These are phyloP conservation scores for Penicillium corylophilum DNA, from an alignment of 2,329 filamentous ascomycete genomes.

Conservation along the genomic window DNA sequence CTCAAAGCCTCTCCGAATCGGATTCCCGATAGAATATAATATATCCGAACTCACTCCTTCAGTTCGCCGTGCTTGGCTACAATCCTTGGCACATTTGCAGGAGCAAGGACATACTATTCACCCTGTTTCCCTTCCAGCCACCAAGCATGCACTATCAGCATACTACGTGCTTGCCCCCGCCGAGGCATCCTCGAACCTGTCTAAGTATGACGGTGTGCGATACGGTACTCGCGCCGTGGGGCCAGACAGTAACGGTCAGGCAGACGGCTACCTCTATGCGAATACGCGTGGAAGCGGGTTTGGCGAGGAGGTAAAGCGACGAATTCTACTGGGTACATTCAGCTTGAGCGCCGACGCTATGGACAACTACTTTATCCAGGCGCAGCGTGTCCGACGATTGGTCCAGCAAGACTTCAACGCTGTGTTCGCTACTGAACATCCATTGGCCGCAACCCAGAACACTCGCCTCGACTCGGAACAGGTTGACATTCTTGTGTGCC, in stretches of 20 bases:
- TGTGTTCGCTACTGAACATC: conserved; percentile 70
- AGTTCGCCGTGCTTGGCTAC: conserved; percentile 69
- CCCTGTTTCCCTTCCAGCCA: conserved; percentile 77
- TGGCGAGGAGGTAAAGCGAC: conserved; percentile 78
- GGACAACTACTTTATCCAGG: conserved; percentile 95
- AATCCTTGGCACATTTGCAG: conserved; percentile 60
- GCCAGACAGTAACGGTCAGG: conserved; percentile 54
- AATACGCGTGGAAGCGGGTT: conserved; percentile 72
- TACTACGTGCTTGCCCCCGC: conserved; percentile 96
- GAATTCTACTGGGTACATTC: conserved; percentile 87
- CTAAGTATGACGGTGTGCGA: conserved; percentile 95
- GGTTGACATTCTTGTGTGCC: conserved; percentile 84
- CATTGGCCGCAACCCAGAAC: conserved; percentile 47
- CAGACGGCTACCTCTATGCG: conserved; percentile 64
- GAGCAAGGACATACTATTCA: conserved; percentile 68
- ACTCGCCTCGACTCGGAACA: conserved; percentile 1
- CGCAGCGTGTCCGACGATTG: conserved; percentile 79
- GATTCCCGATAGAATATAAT: conserved; percentile 76
- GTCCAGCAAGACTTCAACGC: conserved; percentile 84
- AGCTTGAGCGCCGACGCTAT: conserved; percentile 86
- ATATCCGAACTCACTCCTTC: conserved; percentile 71
- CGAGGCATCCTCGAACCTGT: conserved; percentile 91
- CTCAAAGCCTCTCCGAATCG: conserved; percentile 49
- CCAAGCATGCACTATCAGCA: conserved; percentile 79
- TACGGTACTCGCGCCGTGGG: conserved; percentile 65